phyloP scores from a whole-genome alignment of 2,329 filamentous ascomycete genomes.

The Monascus ruber region DNA sequence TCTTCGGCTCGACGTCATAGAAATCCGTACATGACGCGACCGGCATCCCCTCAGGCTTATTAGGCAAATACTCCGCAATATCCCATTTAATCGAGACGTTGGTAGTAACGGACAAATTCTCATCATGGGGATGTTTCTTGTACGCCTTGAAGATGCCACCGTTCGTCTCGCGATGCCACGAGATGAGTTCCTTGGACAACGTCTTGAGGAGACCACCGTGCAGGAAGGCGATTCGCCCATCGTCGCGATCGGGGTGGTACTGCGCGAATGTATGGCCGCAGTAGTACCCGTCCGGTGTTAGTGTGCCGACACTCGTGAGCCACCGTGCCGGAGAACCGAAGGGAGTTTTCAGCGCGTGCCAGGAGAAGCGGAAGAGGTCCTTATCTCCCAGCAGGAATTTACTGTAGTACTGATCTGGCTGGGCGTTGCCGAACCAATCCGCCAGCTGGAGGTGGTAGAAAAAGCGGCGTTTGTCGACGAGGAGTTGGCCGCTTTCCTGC shows the following conservation, averaged over 20 bases:
- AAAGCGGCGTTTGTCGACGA: slow-evolving; percentile 25
- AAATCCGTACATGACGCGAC: slow-evolving; percentile 13
- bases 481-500: slow-evolving; percentile 22
- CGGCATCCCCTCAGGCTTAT: slow-evolving; percentile 6
- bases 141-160: slow-evolving; percentile 20
- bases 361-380: slow-evolving; percentile 24
- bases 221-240: slow-evolving; percentile 15
- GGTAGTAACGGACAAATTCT: slow-evolving; percentile 2
- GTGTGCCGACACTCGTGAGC: not conserved
- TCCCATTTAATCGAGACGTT: not conserved
- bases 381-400: slow-evolving; percentile 26
- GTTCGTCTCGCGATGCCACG: slow-evolving; percentile 12
- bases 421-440: slow-evolving; percentile 19
- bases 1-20: slow-evolving; percentile 8
- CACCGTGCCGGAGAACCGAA: slow-evolving; percentile 15
- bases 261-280: slow-evolving; percentile 25
- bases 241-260: slow-evolving; percentile 18
- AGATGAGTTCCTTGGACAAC: slow-evolving; percentile 4
- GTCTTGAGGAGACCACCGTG: slow-evolving; percentile 23
- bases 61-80: not conserved
- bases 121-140: slow-evolving; percentile 11
- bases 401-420: slow-evolving; percentile 3
- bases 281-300: slow-evolving; percentile 12
- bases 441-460: slow-evolving; percentile 29
- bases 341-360: slow-evolving; percentile 22